Conservation (phyloP, 2,329 filamentous ascomycete species). For the Cladophialophora yegresii region DNA sequence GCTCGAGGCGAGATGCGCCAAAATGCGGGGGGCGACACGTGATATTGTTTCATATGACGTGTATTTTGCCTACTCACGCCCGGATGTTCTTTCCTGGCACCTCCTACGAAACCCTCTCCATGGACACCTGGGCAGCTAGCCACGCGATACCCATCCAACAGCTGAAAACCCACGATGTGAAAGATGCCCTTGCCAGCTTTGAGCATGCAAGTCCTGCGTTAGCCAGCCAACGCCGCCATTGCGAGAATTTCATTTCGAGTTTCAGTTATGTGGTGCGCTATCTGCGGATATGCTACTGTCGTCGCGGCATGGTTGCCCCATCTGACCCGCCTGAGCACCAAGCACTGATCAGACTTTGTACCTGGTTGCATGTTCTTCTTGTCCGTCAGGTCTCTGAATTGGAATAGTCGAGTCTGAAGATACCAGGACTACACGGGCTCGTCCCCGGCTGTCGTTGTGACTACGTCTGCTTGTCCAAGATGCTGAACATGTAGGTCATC, state of each 20-base stretch:
- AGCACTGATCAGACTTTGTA: not conserved
- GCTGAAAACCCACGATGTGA: not conserved
- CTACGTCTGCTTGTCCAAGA: conserved; percentile 39
- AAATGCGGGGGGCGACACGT: not conserved
- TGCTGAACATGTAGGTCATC: conserved; percentile 43
- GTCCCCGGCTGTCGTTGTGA: not conserved
- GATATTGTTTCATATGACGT: not conserved
- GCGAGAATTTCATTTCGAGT: not conserved
- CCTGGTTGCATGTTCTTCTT: not conserved
- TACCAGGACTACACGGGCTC: not conserved
- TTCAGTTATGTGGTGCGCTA: not conserved
- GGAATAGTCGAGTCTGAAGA: conserved; percentile 41
- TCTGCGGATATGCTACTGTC: not conserved
- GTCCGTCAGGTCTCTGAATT: conserved; percentile 34
- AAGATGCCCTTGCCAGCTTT: not conserved
- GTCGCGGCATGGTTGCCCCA: not conserved
- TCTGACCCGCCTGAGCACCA: not conserved
- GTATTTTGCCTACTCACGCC: not conserved
- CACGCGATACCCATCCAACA: not conserved
- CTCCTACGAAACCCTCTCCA: not conserved
- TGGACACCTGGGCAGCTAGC: not conserved
- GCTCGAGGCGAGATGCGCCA: not conserved
- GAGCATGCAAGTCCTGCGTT: not conserved
- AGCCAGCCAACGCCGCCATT: not conserved
- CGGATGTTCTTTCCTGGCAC: not conserved